Conservation (phyloP, 441 rosid species). For the Eruca vesicaria region DNA sequence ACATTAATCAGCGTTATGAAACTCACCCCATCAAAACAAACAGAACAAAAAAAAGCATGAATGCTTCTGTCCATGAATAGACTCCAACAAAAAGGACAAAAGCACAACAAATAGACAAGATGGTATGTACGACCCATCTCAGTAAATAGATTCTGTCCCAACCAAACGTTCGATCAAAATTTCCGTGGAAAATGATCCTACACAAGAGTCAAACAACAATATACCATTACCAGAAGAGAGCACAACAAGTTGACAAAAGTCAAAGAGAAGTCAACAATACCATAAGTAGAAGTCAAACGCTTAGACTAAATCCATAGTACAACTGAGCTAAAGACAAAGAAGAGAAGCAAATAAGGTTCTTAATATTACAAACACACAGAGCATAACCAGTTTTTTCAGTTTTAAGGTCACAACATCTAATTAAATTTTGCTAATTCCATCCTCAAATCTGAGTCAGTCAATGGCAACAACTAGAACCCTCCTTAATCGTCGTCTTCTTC, state of each 20-base stretch:
- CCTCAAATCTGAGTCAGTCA: slow-evolving; percentile 36
- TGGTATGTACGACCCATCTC: background rate
- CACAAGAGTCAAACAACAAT: background rate
- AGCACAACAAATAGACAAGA: background rate
- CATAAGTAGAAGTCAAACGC: too few relatives aligned
- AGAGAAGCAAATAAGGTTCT: slow-evolving; percentile 22
- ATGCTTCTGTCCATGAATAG: background rate
- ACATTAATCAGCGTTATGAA: too few relatives aligned
- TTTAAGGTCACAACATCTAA: slow-evolving; percentile 20
- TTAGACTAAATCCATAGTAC: background rate
- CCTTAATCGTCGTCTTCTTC: slow-evolving; percentile 25
- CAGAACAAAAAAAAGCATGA: too few relatives aligned
- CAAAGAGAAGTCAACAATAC: background rate
- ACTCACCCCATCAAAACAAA: too few relatives aligned
- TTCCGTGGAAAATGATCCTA: background rate
- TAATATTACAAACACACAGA: slow-evolving; percentile 23
- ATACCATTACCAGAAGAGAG: background rate
- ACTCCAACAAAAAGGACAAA: slow-evolving; percentile 7
- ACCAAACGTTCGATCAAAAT: background rate
- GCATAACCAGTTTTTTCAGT: slow-evolving; percentile 14
- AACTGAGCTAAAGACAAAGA: slow-evolving; percentile 19
- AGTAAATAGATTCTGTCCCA: background rate
- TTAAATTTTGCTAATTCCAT: slow-evolving; percentile 4
- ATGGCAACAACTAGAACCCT: background rate
- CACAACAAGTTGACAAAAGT: slow-evolving; percentile 14